These are phyloP conservation scores for Colletotrichum camelliae DNA, from an alignment of 2,329 filamentous ascomycete genomes.

Conservation along the genomic window DNA sequence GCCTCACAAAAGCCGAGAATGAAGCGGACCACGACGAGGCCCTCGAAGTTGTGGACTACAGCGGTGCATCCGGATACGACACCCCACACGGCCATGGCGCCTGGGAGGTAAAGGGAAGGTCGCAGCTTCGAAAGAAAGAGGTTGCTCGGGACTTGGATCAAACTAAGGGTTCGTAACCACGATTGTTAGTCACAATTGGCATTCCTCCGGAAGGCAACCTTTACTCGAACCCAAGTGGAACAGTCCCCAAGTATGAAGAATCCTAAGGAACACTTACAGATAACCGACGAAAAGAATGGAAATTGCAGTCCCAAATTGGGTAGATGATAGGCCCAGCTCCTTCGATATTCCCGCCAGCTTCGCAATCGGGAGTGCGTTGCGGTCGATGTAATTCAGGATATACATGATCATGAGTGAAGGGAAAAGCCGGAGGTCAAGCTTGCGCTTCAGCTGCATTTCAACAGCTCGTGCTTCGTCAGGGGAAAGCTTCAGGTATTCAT, in stretches of 20 bases:
- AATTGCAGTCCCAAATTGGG: background rate
- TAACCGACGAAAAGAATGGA: background rate
- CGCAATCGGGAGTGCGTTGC: constrained; percentile 22
- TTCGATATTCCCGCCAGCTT: background rate
- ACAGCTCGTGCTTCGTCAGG: background rate
- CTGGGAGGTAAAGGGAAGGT: background rate
- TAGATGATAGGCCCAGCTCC: background rate
- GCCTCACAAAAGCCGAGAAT: constrained; percentile 31
- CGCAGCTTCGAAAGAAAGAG: background rate
- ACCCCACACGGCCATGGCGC: constrained; percentile 23
- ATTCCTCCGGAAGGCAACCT: too few species aligned
- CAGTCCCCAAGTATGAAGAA: too few species aligned
- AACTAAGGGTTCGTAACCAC: background rate
- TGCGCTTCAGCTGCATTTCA: background rate
- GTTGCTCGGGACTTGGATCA: background rate
- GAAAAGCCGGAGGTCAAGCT: background rate
- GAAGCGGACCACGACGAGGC: constrained; percentile 27
- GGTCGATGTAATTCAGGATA: constrained; percentile 21
- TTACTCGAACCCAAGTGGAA: too few species aligned
- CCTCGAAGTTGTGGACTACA: constrained; percentile 28
- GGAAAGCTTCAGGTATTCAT: background rate
- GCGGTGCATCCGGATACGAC: constrained; percentile 28
- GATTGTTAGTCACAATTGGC: background rate
- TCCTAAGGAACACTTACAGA: background rate
- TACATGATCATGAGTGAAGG: background rate